Base-by-base conservation (phyloP, 257 asterid genomes). In the Penstemon newberryi region DNA sequence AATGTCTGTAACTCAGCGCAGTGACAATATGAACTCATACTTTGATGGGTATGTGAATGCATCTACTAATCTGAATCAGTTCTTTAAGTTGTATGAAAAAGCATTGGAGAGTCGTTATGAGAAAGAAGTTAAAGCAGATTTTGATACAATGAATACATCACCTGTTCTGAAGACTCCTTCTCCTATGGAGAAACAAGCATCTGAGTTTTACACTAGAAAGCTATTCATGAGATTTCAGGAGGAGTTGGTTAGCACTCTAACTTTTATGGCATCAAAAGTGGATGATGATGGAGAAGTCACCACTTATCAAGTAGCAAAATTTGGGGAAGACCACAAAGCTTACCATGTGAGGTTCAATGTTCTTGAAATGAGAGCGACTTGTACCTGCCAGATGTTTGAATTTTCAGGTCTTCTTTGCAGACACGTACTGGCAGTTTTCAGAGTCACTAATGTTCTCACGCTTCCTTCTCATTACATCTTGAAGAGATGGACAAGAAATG, bases 171-270 rank as follows among this genome's bases (percentile, higher is more conserved):
- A 73, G 75, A 94, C 99, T 67, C 97, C 99, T 55, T 94, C 99
- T 56, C 99, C 99, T 8, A 94, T 87, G 97, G 99, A 94, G 88
- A 94, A 89, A 82, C 99, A 94, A 70, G 99, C 92, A 60, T 91
- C 99, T 7, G 96, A 84, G 60, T 85, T 80, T 56, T 94, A 94
- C 86, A 91, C 97, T 3, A 87, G 88, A 74, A 94, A 89, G 80
- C 43, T 94, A 66, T 94, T 94, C 66, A 71, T 50, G 46, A 85
- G 99, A 65, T 94, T 94, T 78, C 99, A 94, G 77, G 97, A 91
- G 78, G 99, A 94, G 78, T 70, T 94, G 80, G 90, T 94, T 15
- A 93, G 85, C 59, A 94, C 97, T 62, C 90, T 94, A 70, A 87
- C 96, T 63, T 91, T 90, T 66, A 87, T 78, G 96, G 96, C 97